Evolutionary conservation across 1,139 yeast genomes (phyloP), one percentile per base, ranked within the genome.

Genomic region (Pichia sp.): DNA sequence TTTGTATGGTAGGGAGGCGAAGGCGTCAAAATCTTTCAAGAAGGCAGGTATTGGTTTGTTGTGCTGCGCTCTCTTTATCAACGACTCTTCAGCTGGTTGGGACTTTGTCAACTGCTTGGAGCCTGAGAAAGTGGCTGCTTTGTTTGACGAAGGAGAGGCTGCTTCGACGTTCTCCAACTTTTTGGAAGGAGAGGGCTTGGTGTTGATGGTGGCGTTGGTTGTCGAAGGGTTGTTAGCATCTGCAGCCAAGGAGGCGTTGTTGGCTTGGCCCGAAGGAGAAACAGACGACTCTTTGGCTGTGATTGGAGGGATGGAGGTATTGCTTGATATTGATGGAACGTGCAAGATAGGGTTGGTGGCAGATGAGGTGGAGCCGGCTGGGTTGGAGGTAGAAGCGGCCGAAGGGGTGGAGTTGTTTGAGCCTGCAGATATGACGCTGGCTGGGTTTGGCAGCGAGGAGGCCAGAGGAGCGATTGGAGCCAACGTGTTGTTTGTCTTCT

Each of bases 1-100:
- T 72, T 87, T 89, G 74, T 84, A 81, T 17, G 90, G 84, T 58
- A 88, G 83, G 31, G 93, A 91, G 64, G 84, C 79, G 59, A 83
- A 80, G 42, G 92, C 84, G 70, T 91, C 97, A 67, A 90, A 76
- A 67, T 89, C 96, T 42, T 87, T 79, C 67, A 92, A 78, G 67
- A 89, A 88, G 52, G 89, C 89, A 24, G 95, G 95, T 60, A 86
- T 85, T 61, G 85, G 87, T 68, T 87, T 87, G 55, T 82, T 79
- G 68, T 87, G 96, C 64, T 73, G 72, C 29, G 80, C 76, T 60
- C 79, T 71, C 63, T 74, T 69, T 61, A 58, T 68, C 66, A 62
- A 76, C 67, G 61, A 73, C 46, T 63, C 61, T 49, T 64, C 69
- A n/a, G 60, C 51, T 9, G 41, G 17, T 6, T 16, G 27, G n/a